These are phyloP conservation scores for Pelagomonas calceolata DNA, from an alignment of 108 stramenopile genomes.

Conservation along the genomic window DNA sequence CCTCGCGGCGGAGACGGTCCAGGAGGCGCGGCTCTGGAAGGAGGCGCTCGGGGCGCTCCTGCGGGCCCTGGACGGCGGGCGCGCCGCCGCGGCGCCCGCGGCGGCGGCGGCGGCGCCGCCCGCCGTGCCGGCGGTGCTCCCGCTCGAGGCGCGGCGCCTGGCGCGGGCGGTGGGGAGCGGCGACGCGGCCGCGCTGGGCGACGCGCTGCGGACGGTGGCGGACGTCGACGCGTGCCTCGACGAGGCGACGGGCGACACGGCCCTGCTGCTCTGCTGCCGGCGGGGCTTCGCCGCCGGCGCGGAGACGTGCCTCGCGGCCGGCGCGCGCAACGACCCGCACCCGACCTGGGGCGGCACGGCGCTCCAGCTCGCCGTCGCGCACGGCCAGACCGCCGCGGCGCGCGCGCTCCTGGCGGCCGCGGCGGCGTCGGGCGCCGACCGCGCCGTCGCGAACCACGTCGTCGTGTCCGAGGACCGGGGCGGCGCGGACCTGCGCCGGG, in stretches of 20 bases:
- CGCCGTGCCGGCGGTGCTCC: not conserved
- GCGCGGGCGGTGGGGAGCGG: conserved; percentile 11
- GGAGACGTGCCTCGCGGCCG: conserved; percentile 34
- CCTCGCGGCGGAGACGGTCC: conserved; percentile 21
- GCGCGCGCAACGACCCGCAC: conserved; percentile 59
- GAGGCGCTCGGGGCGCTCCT: conserved; percentile 5
- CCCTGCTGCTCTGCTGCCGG: conserved; percentile 48
- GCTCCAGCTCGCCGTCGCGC: conserved; percentile 14
- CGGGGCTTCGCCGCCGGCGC: conserved; percentile 42
- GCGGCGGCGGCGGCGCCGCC: not conserved
- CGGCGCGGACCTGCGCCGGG: not conserved
- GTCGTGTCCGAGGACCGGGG: not conserved
- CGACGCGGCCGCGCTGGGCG: not conserved
- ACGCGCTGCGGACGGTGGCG: not conserved
- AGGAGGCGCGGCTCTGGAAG: conserved; percentile 20
- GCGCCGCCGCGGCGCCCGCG: not conserved
- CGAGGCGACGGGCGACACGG: conserved; percentile 39
- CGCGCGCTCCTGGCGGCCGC: conserved; percentile 3
- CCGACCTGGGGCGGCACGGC: conserved; percentile 48
- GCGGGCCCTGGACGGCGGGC: not conserved
- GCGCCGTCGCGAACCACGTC: conserved; percentile 22
- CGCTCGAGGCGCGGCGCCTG: conserved; percentile 10
- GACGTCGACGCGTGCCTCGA: conserved; percentile 28
- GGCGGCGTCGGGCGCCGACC: conserved; percentile 16
- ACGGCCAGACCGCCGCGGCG: not conserved